These are phyloP conservation scores for Aspergillus texensis DNA, from an alignment of 2,329 filamentous ascomycete species.

Conservation along the genomic window DNA sequence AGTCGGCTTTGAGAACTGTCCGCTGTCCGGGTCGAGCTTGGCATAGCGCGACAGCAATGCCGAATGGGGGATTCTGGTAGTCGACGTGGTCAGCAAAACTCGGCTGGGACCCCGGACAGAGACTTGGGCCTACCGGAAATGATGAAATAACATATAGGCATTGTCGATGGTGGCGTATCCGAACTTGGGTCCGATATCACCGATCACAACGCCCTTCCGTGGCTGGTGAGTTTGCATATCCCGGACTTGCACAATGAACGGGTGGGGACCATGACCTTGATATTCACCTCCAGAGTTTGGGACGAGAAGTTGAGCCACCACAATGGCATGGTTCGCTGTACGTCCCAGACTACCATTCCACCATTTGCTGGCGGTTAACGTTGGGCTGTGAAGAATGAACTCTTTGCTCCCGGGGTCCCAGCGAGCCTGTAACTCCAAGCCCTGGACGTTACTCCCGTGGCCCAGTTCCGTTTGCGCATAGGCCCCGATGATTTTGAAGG, in stretches of 20 bases:
- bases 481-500: constrained; percentile 54
- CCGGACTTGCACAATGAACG: constrained; percentile 56
- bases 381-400: constrained; percentile 55
- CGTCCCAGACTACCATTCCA: constrained; percentile 57
- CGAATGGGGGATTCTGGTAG: too few relatives aligned
- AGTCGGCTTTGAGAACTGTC: background rate
- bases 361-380: constrained; percentile 57
- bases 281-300: constrained; percentile 27
- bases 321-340: constrained; percentile 57
- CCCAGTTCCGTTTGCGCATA: constrained; percentile 57
- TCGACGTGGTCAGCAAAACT: too few relatives aligned
- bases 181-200: constrained; percentile 58
- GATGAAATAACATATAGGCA: constrained; percentile 47
- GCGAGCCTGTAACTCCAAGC: constrained; percentile 51
- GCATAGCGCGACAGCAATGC: too few relatives aligned
- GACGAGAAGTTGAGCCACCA: constrained; percentile 52
- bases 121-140: constrained; percentile 49
- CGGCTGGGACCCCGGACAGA: too few relatives aligned
- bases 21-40: background rate
- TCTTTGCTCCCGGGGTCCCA: constrained; percentile 51
- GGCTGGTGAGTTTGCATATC: constrained; percentile 30
- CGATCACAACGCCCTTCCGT: constrained; percentile 52
- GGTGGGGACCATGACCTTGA: constrained; percentile 51
- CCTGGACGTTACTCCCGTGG: constrained; percentile 56
- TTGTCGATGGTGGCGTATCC: constrained; percentile 57